Evolutionary conservation across 306 rosid genomes (phyloP).

Genomic region (Trifolium repens): DNA sequence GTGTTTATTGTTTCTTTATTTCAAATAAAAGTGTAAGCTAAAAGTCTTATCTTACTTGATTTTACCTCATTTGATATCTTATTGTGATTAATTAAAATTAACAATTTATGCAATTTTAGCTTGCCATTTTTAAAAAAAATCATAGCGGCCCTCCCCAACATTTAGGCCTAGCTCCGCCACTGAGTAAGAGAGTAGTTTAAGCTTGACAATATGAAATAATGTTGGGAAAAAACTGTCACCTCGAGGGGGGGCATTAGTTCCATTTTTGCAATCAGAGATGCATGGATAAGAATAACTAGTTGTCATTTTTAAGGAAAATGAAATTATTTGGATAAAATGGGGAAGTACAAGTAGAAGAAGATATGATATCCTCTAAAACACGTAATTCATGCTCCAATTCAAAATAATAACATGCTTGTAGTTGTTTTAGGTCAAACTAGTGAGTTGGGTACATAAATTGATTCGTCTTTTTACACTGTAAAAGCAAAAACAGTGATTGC

Average conservation of each 20-base stretch:
- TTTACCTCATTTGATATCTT: too few relatives aligned
- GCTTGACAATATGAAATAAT: slow-evolving; percentile 5
- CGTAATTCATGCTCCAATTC: not conserved
- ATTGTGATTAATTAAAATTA: too few relatives aligned
- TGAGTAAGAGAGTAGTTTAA: not conserved
- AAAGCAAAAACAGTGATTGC: not conserved
- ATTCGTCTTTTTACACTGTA: not conserved
- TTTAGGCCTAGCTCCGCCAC: too few relatives aligned
- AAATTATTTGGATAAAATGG: not conserved
- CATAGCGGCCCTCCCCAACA: too few relatives aligned
- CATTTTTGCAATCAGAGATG: slow-evolving; percentile 10
- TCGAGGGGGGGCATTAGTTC: not conserved
- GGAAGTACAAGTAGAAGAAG: not conserved
- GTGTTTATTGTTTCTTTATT: too few relatives aligned
- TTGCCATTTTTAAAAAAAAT: too few relatives aligned
- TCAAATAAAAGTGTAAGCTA: too few relatives aligned
- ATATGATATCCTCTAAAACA: slow-evolving; percentile 12
- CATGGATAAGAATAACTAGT: slow-evolving; percentile 13
- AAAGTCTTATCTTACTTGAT: too few relatives aligned
- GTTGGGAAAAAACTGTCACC: not conserved
- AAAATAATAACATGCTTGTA: not conserved
- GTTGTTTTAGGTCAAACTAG: not conserved
- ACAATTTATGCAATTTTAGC: too few relatives aligned
- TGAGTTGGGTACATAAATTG: not conserved
- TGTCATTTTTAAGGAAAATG: not conserved